Percentiles rank a stretch among this genome's conserved stretches.
These are phyloP conservation scores for Arthrobotrys conoides DNA, from an alignment of 2,329 filamentous ascomycete species.

Conservation along the genomic window DNA sequence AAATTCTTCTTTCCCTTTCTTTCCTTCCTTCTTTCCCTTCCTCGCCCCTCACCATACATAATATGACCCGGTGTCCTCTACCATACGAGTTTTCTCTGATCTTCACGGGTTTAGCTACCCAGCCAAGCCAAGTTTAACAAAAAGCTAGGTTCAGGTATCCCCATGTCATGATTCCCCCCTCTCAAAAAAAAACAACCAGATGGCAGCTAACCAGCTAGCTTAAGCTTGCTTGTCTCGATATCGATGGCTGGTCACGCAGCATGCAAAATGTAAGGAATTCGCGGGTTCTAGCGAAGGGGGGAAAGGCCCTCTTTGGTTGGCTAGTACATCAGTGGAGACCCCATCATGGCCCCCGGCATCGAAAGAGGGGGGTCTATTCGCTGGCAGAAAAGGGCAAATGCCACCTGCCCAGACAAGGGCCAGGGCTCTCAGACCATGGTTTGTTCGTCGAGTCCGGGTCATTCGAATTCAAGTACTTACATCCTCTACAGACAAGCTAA, in stretches of 20 bases:
- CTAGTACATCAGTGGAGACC: conserved; percentile 44
- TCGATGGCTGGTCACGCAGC: conserved; percentile 57
- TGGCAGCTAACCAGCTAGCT: conserved; percentile 20
- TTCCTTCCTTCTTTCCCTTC: not conserved
- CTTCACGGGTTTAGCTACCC: conserved; percentile 2
- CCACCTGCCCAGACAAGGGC: conserved; percentile 56
- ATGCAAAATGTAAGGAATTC: conserved; percentile 59
- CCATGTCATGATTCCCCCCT: conserved; percentile 38
- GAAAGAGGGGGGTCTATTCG: conserved; percentile 57
- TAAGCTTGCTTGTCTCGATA: conserved; percentile 37
- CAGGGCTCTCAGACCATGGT: conserved; percentile 50
- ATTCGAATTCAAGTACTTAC: conserved; percentile 18
- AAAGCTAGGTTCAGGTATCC: not conserved
- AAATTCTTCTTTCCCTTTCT: conserved; percentile 6
- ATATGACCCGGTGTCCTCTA: not conserved
- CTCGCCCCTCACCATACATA: too few species aligned
- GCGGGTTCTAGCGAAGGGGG: conserved; percentile 53
- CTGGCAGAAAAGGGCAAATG: conserved; percentile 59
- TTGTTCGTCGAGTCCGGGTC: conserved; percentile 42
- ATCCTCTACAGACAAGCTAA: too few species aligned
- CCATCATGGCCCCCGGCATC: conserved; percentile 42
- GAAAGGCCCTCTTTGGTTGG: conserved; percentile 46
- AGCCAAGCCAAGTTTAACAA: too few species aligned
- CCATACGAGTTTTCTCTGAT: not conserved
- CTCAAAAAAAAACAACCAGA: conserved; percentile 43